Percentiles rank a stretch among this genome's conserved stretches.
Conservation (phyloP, 1,139 yeast species). For the Arxiozyma telluris region DNA sequence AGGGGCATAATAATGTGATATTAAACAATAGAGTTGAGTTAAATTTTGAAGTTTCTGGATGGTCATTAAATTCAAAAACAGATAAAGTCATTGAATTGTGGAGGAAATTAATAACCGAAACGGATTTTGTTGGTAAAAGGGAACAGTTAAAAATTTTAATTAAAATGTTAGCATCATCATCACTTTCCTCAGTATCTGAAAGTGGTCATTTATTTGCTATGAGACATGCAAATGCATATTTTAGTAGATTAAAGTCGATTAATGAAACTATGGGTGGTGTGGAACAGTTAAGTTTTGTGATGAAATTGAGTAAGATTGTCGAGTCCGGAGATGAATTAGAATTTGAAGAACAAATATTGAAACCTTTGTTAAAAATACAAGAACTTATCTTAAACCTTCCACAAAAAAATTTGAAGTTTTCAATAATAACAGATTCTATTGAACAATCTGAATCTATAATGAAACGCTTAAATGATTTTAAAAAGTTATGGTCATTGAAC, state of each 20-base stretch:
- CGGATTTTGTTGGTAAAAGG: constrained; percentile 56
- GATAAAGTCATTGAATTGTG: constrained; percentile 54
- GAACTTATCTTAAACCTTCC: constrained; percentile 34
- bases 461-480: constrained; percentile 26
- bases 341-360: constrained; percentile 48
- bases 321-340: constrained; percentile 57
- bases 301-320: constrained; percentile 43
- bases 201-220: constrained; percentile 83
- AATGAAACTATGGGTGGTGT: constrained; percentile 64
- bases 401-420: constrained; percentile 39
- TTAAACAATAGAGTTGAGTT: constrained; percentile 2
- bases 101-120: constrained; percentile 56
- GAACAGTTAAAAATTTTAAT: constrained; percentile 68
- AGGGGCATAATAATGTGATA: constrained; percentile 48
- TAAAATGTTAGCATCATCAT: constrained; percentile 68
- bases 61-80: constrained; percentile 62
- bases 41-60: constrained; percentile 42
- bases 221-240: constrained; percentile 53
- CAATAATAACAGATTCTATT: constrained; percentile 50
- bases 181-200: constrained; percentile 70
- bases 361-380: constrained; percentile 52
- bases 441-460: constrained; percentile 23
- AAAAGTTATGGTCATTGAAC: constrained; percentile 2
- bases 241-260: constrained; percentile 53
- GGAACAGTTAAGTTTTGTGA: constrained; percentile 63